phyloP scores from a whole-genome alignment of 306 rosid species.

The Lathyrus sativus region DNA sequence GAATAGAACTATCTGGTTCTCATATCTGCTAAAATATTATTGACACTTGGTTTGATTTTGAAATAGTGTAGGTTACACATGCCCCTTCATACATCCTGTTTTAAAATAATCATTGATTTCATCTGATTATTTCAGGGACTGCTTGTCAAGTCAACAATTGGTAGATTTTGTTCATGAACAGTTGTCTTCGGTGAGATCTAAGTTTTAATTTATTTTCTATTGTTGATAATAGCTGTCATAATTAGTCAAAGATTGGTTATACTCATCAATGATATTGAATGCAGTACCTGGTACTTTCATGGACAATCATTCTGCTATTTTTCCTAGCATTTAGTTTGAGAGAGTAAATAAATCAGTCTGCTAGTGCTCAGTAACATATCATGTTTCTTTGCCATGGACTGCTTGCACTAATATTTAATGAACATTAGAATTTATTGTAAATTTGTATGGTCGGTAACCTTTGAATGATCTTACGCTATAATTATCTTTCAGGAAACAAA shows the following conservation, averaged over 20 bases:
- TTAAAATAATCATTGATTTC: constrained; percentile 31
- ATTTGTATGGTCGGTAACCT: not conserved
- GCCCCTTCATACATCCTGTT: constrained; percentile 13
- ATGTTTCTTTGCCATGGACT: constrained; percentile 1
- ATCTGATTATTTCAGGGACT: constrained; percentile 73
- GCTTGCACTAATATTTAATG: not conserved
- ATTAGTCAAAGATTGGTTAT: too few species aligned
- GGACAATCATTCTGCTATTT: constrained; percentile 3
- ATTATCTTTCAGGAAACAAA: constrained; percentile 62
- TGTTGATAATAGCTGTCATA: too few species aligned
- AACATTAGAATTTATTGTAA: not conserved
- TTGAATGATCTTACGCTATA: not conserved
- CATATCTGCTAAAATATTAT: not conserved
- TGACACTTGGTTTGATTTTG: constrained; percentile 14
- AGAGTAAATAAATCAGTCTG: constrained; percentile 9
- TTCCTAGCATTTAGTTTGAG: constrained; percentile 18
- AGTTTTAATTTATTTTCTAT: constrained; percentile 1
- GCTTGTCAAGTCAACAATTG: constrained; percentile 95
- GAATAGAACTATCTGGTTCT: not conserved
- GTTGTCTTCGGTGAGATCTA: constrained; percentile 55
- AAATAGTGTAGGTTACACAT: constrained; percentile 16
- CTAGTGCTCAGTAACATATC: not conserved
- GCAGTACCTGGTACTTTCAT: constrained; percentile 9
- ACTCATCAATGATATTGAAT: constrained; percentile 8
- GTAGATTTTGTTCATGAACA: constrained; percentile 82